phyloP scores from a whole-genome alignment of 257 asterid species.

The Gynochthodes officinalis region DNA sequence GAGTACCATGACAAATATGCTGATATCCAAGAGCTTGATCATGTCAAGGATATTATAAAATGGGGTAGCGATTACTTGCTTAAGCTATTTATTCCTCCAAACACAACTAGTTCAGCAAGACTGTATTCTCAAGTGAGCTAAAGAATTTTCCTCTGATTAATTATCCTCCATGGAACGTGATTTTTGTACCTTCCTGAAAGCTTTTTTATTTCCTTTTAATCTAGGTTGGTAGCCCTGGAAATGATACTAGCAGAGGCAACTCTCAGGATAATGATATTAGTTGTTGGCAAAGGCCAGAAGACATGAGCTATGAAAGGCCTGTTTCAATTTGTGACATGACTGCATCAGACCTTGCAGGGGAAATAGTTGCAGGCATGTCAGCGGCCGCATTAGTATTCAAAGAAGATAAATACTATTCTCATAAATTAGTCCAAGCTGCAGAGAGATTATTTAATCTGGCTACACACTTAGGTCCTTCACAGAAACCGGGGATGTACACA shows the following conservation, averaged over 20 bases:
- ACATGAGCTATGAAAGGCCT: slow-evolving; percentile 45
- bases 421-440: slow-evolving; percentile 32
- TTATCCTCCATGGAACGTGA: neutral
- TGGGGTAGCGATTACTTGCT: slow-evolving; percentile 64
- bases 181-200: neutral
- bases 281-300: slow-evolving; percentile 68
- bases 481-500: slow-evolving; percentile 36
- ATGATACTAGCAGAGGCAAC: slow-evolving; percentile 13
- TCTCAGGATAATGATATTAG: slow-evolving; percentile 31
- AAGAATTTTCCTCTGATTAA: neutral
- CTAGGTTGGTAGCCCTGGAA: slow-evolving; percentile 41
- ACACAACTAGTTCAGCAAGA: slow-evolving; percentile 25
- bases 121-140: slow-evolving; percentile 49
- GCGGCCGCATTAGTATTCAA: slow-evolving; percentile 54
- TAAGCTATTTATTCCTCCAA: slow-evolving; percentile 38
- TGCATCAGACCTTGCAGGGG: slow-evolving; percentile 63
- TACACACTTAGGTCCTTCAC: slow-evolving; percentile 21
- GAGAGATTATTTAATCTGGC: slow-evolving; percentile 34
- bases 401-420: slow-evolving; percentile 27
- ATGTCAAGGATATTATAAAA: slow-evolving; percentile 49
- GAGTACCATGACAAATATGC: slow-evolving; percentile 58
- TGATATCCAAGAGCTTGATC: slow-evolving; percentile 50
- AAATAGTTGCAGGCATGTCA: slow-evolving; percentile 53
- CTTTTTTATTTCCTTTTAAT: neutral
- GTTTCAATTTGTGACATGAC: slow-evolving; percentile 42